These are phyloP conservation scores for Fraxinus anomala DNA, from an alignment of 257 asterid genomes.

Conservation along the genomic window DNA sequence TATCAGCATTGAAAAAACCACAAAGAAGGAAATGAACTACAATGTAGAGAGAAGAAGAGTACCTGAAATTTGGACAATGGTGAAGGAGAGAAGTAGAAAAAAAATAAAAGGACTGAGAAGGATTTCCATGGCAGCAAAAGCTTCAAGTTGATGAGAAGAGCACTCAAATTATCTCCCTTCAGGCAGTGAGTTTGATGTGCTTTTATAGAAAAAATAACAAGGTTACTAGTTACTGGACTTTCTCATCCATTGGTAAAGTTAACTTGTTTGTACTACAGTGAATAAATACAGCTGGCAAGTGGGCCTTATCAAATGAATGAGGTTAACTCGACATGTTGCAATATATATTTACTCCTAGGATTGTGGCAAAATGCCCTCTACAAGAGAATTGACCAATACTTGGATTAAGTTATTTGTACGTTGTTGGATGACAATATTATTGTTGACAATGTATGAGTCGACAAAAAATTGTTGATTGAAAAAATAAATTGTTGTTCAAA, in stretches of 20 bases:
- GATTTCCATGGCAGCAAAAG: conserved; percentile 28
- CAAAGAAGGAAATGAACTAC: not conserved
- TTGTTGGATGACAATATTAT: no score
- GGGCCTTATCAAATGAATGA: not conserved
- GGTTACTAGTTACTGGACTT: not conserved
- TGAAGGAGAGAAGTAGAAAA: conserved; percentile 26
- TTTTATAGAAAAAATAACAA: not conserved
- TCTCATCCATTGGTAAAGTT: not conserved
- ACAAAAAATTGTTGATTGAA: no score
- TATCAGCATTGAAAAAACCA: not conserved
- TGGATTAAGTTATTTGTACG: no score
- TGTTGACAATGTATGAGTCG: no score
- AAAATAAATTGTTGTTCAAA: no score
- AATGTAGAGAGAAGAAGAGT: not conserved
- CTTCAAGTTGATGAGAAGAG: conserved; percentile 1
- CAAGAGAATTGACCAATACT: no score
- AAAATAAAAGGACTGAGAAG: conserved; percentile 21
- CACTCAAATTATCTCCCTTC: no score
- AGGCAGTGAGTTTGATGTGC: not conserved
- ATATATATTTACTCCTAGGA: no score
- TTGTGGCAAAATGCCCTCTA: no score
- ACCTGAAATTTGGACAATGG: conserved; percentile 32
- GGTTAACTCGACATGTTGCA: no score
- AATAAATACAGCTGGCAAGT: not conserved
- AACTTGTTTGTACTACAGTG: not conserved